A percentile compares a stretch with the other conserved stretches of the same genome.
Conservation (phyloP, 2,329 filamentous ascomycete genomes). For the Cladosporium phlei region DNA sequence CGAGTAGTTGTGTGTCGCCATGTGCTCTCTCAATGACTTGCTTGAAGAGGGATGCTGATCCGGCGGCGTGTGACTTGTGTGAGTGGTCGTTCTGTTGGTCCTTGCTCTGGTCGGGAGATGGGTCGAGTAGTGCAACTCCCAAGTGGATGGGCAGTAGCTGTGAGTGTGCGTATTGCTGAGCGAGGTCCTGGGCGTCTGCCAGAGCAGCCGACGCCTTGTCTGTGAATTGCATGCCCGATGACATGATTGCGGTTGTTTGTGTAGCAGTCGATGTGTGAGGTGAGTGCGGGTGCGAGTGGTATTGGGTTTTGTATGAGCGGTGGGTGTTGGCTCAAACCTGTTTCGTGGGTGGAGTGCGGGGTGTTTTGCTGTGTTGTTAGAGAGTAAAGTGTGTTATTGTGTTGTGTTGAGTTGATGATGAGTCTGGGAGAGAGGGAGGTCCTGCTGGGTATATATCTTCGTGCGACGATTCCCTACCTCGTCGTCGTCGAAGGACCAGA, state of each 20-base stretch:
- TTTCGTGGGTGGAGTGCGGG: conserved; percentile 11
- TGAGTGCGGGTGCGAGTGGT: no score
- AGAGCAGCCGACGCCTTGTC: conserved; percentile 87
- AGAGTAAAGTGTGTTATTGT: not conserved
- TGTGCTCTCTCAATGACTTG: conserved; percentile 92
- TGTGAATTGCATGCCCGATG: conserved; percentile 82
- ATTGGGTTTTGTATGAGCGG: not conserved
- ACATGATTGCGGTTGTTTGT: conserved; percentile 49
- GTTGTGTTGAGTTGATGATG: not conserved
- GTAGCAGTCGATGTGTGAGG: conserved; percentile 3
- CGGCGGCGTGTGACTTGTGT: conserved; percentile 61
- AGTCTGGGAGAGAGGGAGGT: not conserved
- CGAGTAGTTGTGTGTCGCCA: conserved; percentile 84
- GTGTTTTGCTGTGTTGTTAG: not conserved
- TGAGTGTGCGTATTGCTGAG: conserved; percentile 84
- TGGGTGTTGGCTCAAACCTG: conserved; percentile 8
- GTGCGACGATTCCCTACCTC: not conserved
- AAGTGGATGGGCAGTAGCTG: conserved; percentile 89
- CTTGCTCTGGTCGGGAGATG: conserved; percentile 67
- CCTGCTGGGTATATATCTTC: conserved; percentile 2
- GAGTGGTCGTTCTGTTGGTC: conserved; percentile 63
- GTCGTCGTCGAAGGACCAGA: not conserved
- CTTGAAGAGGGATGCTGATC: conserved; percentile 73
- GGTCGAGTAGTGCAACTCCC: conserved; percentile 74
- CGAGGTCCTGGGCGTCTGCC: conserved; percentile 79